A percentile compares a stretch with the other conserved stretches of the same genome.
Evolutionary conservation across 164 flowering plant species (phyloP).

Genomic region (Chloranthus sessilifolius): DNA sequence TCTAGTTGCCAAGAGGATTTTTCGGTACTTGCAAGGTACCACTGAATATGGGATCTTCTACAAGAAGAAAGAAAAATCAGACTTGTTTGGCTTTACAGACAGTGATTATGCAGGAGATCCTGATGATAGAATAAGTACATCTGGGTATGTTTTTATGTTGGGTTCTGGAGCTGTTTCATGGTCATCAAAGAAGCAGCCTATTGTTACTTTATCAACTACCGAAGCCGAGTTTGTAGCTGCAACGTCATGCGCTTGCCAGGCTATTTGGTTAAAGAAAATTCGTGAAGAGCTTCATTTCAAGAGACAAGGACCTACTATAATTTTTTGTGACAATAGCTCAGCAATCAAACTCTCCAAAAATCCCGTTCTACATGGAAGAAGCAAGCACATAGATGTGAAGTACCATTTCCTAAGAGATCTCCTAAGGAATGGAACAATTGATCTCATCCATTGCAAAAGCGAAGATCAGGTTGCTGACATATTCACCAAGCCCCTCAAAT

Average conservation of each 20-base stretch:
- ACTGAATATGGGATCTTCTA: not conserved
- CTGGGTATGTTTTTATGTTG: not conserved
- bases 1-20: not conserved
- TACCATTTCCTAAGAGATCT: not conserved
- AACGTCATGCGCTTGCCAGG: not conserved
- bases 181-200: not conserved
- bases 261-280: not conserved
- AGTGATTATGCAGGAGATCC: not conserved
- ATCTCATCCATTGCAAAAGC: not conserved
- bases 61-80: not conserved
- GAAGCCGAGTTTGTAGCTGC: not conserved
- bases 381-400: not conserved
- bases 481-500: constrained; percentile 1
- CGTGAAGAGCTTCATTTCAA: not conserved
- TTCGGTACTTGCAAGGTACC: not conserved
- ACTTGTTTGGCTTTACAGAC: not conserved
- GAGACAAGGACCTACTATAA: not conserved
- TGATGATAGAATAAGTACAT: not conserved
- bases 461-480: constrained; percentile 1
- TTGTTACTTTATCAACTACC: not conserved
- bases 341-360: constrained; percentile 1
- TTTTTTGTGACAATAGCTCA: not conserved
- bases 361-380: not conserved
- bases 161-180: not conserved
- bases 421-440: not conserved